Evolutionary conservation across 768 basidiomycete species (phyloP).

Genomic region (Pleurotus tuoliensis): DNA sequence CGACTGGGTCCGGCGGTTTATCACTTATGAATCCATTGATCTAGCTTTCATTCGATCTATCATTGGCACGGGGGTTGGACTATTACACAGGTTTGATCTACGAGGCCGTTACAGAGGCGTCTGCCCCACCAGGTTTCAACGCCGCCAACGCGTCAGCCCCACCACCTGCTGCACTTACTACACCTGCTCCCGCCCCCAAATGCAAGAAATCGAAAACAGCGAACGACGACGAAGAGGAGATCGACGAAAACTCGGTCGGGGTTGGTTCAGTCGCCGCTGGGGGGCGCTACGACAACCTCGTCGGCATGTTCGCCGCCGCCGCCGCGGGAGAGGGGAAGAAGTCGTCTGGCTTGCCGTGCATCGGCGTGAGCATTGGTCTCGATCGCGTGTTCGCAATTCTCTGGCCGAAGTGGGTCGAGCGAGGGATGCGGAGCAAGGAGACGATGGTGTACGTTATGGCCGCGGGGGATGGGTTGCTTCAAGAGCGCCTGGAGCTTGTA

Average conservation of each 20-base stretch:
- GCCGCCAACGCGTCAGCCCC: conserved; percentile 45
- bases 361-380: conserved; percentile 89
- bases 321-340: conserved; percentile 74
- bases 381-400: conserved; percentile 91
- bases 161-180: conserved; percentile 23
- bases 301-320: conserved; percentile 84
- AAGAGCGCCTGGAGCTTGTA: conserved; percentile 79
- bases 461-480: conserved; percentile 83
- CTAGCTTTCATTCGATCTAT: conserved; percentile 93
- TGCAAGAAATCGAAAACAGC: conserved; percentile 41
- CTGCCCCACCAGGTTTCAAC: conserved; percentile 84
- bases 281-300: conserved; percentile 93
- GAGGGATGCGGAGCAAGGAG: conserved; percentile 77
- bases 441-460: conserved; percentile 94
- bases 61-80: conserved; percentile 94
- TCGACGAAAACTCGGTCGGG: conserved; percentile 91
- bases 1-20: not conserved
- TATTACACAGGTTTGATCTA: conserved; percentile 99
- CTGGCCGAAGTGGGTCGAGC: conserved; percentile 82
- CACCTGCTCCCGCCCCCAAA: conserved; percentile 26
- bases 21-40: conserved; percentile 1
- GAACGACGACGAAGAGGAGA: conserved; percentile 67
- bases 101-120: conserved; percentile 91
- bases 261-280: conserved; percentile 99
- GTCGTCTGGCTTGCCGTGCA: conserved; percentile 70